Evolutionary conservation across 805 yeast species (phyloP).

Genomic region (Starmerella apis): DNA sequence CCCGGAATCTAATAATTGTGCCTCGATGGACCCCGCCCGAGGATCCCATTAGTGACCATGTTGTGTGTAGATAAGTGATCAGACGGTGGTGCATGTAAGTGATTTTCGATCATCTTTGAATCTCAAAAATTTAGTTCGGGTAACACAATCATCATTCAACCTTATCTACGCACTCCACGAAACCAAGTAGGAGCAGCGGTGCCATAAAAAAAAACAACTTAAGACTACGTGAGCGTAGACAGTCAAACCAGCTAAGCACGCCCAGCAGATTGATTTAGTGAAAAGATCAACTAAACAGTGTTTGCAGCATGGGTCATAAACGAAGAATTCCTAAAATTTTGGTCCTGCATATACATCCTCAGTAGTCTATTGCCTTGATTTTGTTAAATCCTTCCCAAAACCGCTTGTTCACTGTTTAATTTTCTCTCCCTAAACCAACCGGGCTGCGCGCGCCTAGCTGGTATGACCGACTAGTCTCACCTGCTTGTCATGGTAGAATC

Average conservation of each 20-base stretch:
- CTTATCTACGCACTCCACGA: neutral
- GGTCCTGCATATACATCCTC: slow-evolving; percentile 30
- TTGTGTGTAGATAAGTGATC: slow-evolving; percentile 11
- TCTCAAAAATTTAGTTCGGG: slow-evolving; percentile 8
- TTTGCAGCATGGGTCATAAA: slow-evolving; percentile 24
- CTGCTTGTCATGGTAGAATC: neutral
- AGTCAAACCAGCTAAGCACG: slow-evolving; percentile 13
- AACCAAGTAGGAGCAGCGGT: neutral
- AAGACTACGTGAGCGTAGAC: neutral
- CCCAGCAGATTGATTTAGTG: neutral
- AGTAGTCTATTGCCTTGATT: slow-evolving; percentile 25
- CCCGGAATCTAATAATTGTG: slow-evolving; percentile 20
- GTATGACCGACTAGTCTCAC: neutral
- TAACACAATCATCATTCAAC: slow-evolving; percentile 20
- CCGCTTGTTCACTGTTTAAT: too few species aligned
- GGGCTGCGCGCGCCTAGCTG: slow-evolving; percentile 9
- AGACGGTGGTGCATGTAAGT: slow-evolving; percentile 30
- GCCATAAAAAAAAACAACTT: too few species aligned
- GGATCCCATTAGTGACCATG: too few species aligned
- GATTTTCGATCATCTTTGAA: slow-evolving; percentile 19
- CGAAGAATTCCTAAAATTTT: slow-evolving; percentile 29
- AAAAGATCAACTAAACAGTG: neutral
- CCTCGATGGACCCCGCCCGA: too few species aligned
- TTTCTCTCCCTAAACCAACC: too few species aligned
- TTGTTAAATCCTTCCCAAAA: slow-evolving; percentile 25